phyloP scores from a whole-genome alignment of 2,329 filamentous ascomycete genomes.

The Pestalotiopsis sp. region DNA sequence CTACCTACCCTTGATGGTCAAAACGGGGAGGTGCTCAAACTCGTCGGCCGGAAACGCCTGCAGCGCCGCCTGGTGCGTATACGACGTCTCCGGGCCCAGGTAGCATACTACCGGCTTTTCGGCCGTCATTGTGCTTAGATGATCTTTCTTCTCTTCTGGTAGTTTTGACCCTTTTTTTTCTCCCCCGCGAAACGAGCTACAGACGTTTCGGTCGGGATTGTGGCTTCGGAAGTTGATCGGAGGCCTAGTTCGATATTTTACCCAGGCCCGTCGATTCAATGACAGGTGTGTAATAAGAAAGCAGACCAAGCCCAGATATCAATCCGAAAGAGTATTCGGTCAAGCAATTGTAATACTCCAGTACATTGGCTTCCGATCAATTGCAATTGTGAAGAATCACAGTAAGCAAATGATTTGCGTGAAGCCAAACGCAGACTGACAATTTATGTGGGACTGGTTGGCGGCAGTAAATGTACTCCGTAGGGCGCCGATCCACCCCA shows the following conservation, averaged over 20 bases:
- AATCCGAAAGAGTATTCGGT: too few relatives aligned
- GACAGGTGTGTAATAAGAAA: not conserved
- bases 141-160: not conserved
- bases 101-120: constrained; percentile 48
- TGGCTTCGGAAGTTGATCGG: not conserved
- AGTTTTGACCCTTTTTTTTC: not conserved
- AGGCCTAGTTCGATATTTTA: not conserved
- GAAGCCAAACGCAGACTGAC: not conserved
- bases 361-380: not conserved
- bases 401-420: not conserved
- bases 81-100: constrained; percentile 51
- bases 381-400: not conserved
- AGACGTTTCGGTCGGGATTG: not conserved
- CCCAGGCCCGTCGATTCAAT: not conserved
- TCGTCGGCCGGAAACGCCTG: constrained; percentile 49
- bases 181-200: not conserved
- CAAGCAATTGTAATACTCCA: too few relatives aligned
- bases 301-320: too few relatives aligned
- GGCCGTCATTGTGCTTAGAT: not conserved
- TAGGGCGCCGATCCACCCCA: not conserved
- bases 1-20: constrained; percentile 50
- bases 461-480: not conserved
- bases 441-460: constrained; percentile 1
- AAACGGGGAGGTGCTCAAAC: constrained; percentile 52
- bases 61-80: constrained; percentile 52